Evolutionary conservation across 345 rosid species (phyloP), one percentile per base, ranked within the genome.

Genomic region (Populus pruinosa): DNA sequence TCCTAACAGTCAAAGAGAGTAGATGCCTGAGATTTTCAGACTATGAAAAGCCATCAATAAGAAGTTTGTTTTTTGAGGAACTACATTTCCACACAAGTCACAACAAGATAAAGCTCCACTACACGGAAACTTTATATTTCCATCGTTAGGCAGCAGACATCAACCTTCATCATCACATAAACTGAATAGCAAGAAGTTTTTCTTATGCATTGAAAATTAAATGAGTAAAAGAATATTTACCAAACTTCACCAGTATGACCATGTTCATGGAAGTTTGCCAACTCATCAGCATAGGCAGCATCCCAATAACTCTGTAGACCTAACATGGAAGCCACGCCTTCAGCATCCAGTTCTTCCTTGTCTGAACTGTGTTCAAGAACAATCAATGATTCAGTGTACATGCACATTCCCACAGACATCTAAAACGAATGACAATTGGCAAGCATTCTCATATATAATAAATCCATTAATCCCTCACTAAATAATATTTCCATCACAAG

Each of bases 241-340:
- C 99, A 96, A 82, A 93, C 91, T 93, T 96, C 99, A 68, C 99
- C 99, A 17, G 86, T 76, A 77, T 89, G 99, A 65, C 99, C 99
- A 82, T 93, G 99, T 83, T 92, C 98, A 75, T 86, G 88, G 77
- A 93, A 95, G 77, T 92, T 95, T 5, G 93, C 78, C 78, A 96
- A 86, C 87, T 96, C 99, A 77, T 90, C 98, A 0, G 96, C 91
- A 79, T 93, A 96, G 8, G 99, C 97, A 68, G 94, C 80, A 84
- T 96, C 88, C 99, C 99, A 96, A 70, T 96, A 93, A 87, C 94
- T 93, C 81, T 91, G 99, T 55, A 87, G 92, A 77, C 99, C 99
- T 44, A 93, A 88, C 97, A 91, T 85, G 53, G 99, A 93, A 59
- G 86, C 77, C 73, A 87, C 87, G 33, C 87, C 98, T 71, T 96